Percentiles rank a stretch among this genome's conserved stretches.
Evolutionary conservation across 2,329 filamentous ascomycete genomes (phyloP).

Genomic region (Ophiobolus disseminans): DNA sequence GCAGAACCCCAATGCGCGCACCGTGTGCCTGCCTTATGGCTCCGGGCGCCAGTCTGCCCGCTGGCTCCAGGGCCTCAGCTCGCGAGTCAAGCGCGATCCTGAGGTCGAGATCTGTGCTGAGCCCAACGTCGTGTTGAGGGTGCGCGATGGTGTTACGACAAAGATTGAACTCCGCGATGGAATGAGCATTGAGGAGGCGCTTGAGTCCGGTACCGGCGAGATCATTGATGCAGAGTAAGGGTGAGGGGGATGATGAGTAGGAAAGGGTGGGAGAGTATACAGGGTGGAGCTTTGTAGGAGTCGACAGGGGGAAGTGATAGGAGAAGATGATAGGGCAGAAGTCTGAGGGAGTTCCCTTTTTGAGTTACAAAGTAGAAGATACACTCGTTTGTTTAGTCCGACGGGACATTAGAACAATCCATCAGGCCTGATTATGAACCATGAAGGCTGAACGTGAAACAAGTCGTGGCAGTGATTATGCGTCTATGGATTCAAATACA

Average conservation of each 20-base stretch:
- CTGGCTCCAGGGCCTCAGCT: constrained; percentile 1
- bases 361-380: no score
- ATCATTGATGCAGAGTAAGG: constrained; percentile 1
- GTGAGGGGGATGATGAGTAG: constrained; percentile 2
- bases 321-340: neutral
- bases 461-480: no score
- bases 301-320: neutral
- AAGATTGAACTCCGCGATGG: constrained; percentile 5
- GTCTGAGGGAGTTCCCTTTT: no score
- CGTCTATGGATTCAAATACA: no score
- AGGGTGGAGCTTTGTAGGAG: neutral
- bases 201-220: neutral
- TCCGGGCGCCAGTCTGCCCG: constrained; percentile 5
- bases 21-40: constrained; percentile 5
- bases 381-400: no score
- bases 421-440: no score
- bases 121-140: constrained; percentile 7
- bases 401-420: no score
- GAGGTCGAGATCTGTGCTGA: constrained; percentile 5
- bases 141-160: constrained; percentile 9
- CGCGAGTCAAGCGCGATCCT: constrained; percentile 6
- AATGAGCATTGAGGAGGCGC: constrained; percentile 6
- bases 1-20: constrained; percentile 1
- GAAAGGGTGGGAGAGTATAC: neutral
- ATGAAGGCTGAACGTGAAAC: no score